These are phyloP conservation scores for Alternaria panax DNA, from an alignment of 2,329 filamentous ascomycete species.

Conservation along the genomic window DNA sequence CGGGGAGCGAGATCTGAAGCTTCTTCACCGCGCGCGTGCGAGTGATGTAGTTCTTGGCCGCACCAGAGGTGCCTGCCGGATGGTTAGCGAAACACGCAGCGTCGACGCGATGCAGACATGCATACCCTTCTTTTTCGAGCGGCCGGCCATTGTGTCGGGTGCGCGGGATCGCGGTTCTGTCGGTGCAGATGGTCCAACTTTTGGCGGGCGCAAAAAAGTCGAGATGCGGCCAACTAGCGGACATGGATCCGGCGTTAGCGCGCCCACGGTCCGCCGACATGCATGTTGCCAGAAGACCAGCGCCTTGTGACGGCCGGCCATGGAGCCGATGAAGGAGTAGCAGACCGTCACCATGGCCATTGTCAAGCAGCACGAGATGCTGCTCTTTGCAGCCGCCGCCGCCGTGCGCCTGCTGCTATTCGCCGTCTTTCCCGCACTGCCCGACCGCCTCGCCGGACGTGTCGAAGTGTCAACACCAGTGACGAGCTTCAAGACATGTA, in stretches of 20 bases:
- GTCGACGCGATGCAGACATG: neutral
- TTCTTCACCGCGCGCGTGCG: constrained; percentile 97
- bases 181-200: constrained; percentile 16
- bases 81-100: constrained; percentile 23
- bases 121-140: constrained; percentile 69
- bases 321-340: constrained; percentile 21
- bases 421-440: constrained; percentile 79
- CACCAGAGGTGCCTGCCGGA: constrained; percentile 75
- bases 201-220: constrained; percentile 41
- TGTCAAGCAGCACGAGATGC: constrained; percentile 61
- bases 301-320: constrained; percentile 7
- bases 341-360: constrained; percentile 53
- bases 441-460: constrained; percentile 84
- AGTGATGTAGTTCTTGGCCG: constrained; percentile 98
- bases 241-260: constrained; percentile 29
- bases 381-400: constrained; percentile 78
- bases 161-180: constrained; percentile 7
- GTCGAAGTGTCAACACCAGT: constrained; percentile 97
- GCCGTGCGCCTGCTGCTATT: constrained; percentile 82
- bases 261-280: constrained; percentile 25
- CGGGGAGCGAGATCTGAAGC: constrained; percentile 93
- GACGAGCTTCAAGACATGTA: constrained; percentile 97
- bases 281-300: constrained; percentile 16
- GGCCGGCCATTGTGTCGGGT: constrained; percentile 41
- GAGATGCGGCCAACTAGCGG: constrained; percentile 30